Percentiles rank a stretch among this genome's conserved stretches.
phyloP scores from a whole-genome alignment of 164 flowering plant species.

The Nymphaea colorata region DNA sequence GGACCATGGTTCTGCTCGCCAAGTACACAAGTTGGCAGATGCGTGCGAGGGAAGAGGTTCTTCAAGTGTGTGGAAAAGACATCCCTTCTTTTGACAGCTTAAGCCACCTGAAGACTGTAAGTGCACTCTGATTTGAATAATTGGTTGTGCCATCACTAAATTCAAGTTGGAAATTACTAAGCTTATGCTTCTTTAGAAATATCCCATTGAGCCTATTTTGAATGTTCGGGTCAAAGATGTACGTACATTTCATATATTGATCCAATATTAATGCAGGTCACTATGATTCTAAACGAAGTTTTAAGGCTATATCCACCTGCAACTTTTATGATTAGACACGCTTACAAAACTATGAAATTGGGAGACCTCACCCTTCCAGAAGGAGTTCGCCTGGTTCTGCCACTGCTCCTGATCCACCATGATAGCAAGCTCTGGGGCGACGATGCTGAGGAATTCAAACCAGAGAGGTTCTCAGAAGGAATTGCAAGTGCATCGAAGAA shows the following conservation, averaged over 20 bases:
- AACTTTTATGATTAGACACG: not conserved
- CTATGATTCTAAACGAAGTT: conserved; percentile 1
- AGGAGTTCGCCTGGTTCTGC: not conserved
- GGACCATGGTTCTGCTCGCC: conserved; percentile 2
- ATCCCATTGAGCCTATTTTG: not conserved
- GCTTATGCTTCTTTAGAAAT: not conserved
- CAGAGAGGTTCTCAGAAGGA: conserved; percentile 4
- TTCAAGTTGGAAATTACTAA: not conserved
- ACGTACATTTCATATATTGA: not conserved
- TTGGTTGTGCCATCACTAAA: not conserved
- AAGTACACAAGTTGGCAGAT: conserved; percentile 1
- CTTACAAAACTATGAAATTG: not conserved
- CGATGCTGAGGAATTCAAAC: conserved; percentile 10
- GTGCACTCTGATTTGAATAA: not conserved
- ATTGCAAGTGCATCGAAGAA: conserved; percentile 5
- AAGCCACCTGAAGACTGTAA: conserved; percentile 14
- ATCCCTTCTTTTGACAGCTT: conserved; percentile 7
- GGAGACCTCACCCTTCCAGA: not conserved
- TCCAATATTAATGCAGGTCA: not conserved
- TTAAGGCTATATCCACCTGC: conserved; percentile 3
- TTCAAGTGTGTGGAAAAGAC: conserved; percentile 6
- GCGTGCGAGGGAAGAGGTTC: not conserved
- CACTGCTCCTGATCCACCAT: conserved; percentile 1
- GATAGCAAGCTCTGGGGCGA: conserved; percentile 5
- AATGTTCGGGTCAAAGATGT: not conserved